A percentile compares a stretch with the other conserved stretches of the same genome.
These are phyloP conservation scores for Huntiella moniliformis DNA, from an alignment of 2,329 filamentous ascomycete species.

Conservation along the genomic window DNA sequence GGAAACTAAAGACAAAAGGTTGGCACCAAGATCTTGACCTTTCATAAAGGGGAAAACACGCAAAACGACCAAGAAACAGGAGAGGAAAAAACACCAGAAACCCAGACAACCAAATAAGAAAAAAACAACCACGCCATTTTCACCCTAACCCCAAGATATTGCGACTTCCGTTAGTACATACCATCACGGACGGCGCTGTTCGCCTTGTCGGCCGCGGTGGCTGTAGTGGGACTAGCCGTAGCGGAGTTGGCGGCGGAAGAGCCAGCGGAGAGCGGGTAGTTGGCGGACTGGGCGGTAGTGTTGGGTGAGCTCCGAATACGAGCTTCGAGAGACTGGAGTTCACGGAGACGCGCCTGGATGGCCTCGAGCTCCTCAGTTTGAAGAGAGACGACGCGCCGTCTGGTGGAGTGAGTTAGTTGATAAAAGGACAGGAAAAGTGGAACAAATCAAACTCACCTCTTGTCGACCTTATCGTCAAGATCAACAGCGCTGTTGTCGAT, in stretches of 20 bases:
- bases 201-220: slow-evolving; percentile 9
- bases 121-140: not conserved
- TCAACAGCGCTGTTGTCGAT: slow-evolving; percentile 62
- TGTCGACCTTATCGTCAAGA: slow-evolving; percentile 55
- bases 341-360: slow-evolving; percentile 65
- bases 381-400: slow-evolving; percentile 59
- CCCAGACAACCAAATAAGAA: not conserved
- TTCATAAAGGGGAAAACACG: slow-evolving; percentile 6
- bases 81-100: slow-evolving; percentile 10
- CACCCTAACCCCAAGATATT: slow-evolving; percentile 2
- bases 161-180: slow-evolving; percentile 9
- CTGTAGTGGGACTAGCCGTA: slow-evolving; percentile 6
- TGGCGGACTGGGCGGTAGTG: not conserved
- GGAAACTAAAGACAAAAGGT: slow-evolving; percentile 9
- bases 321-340: slow-evolving; percentile 71
- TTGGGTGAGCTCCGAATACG: slow-evolving; percentile 34
- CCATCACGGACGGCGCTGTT: slow-evolving; percentile 12
- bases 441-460: slow-evolving; percentile 45
- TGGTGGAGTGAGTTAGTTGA: slow-evolving; percentile 20
- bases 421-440: slow-evolving; percentile 4
- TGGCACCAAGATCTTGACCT: no score
- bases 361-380: slow-evolving; percentile 67
- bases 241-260: slow-evolving; percentile 7
- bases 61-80: slow-evolving; percentile 12
- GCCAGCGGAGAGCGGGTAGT: not conserved